Conservation (phyloP, 352 stramenopile species). For the Phytophthora foliorum region DNA sequence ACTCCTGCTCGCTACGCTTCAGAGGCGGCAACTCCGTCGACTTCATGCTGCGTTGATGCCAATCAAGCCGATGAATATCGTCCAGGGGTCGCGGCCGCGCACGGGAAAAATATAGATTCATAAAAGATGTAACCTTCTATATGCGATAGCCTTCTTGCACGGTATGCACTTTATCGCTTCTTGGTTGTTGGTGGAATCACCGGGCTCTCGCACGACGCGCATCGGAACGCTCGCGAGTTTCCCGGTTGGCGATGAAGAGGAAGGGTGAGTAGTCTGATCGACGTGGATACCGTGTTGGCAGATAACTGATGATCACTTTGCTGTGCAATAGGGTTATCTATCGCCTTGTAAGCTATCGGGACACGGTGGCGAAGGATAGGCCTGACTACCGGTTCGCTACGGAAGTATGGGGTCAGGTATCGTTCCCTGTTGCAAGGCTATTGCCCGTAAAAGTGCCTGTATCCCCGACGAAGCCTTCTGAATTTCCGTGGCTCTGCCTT, state of each 20-base stretch:
- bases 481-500: constrained; percentile 49
- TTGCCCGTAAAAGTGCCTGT: constrained; percentile 27
- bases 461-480: constrained; percentile 11
- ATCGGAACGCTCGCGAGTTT: constrained; percentile 47
- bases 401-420: constrained; percentile 47
- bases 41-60: constrained; percentile 25
- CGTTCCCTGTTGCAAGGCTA: constrained; percentile 55
- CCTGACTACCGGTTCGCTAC: constrained; percentile 43
- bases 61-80: constrained; percentile 27
- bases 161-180: too few species aligned
- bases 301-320: constrained; percentile 8
- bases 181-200: too few species aligned
- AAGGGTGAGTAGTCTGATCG: constrained; percentile 41
- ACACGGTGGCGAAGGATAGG: constrained; percentile 33
- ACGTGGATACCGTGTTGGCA: constrained; percentile 1
- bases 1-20: constrained; percentile 54
- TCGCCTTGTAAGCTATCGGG: constrained; percentile 40
- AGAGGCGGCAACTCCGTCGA: constrained; percentile 13
- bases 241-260: constrained; percentile 37
- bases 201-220: too few species aligned
- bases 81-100: neutral
- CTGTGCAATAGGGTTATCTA: constrained; percentile 50
- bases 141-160: too few species aligned
- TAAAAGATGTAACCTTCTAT: neutral
- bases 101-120: neutral